These are phyloP conservation scores for Trichoderma sp. DNA, from an alignment of 2,329 filamentous ascomycete genomes.

Conservation along the genomic window DNA sequence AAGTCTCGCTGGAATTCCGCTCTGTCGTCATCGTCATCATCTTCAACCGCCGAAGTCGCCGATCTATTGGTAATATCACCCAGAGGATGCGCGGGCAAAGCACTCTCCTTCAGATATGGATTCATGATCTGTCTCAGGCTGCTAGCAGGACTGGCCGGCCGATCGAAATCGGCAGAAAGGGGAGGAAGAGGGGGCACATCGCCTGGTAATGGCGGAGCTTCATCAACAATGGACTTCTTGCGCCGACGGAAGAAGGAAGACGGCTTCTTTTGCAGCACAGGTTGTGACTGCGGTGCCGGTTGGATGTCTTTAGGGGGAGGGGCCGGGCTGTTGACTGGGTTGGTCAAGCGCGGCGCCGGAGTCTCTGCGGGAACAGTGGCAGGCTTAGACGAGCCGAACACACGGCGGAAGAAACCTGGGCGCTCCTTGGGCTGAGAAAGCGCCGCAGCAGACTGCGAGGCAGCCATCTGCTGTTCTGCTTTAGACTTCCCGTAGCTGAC, in stretches of 20 bases:
- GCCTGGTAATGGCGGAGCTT: slow-evolving; percentile 60
- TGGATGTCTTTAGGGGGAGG: slow-evolving; percentile 54
- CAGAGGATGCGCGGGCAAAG: slow-evolving; percentile 27
- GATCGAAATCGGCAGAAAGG: slow-evolving; percentile 38
- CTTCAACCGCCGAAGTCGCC: slow-evolving; percentile 20
- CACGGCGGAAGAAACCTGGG: slow-evolving; percentile 87
- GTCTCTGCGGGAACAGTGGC: slow-evolving; percentile 29
- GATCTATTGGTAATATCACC: slow-evolving; percentile 33
- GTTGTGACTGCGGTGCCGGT: slow-evolving; percentile 51
- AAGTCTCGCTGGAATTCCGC: slow-evolving; percentile 59
- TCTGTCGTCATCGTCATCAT: slow-evolving; percentile 34
- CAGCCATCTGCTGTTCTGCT: slow-evolving; percentile 48
- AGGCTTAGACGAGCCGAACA: slow-evolving; percentile 76
- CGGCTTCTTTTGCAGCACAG: slow-evolving; percentile 78
- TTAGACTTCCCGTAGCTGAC: slow-evolving; percentile 63
- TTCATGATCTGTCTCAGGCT: slow-evolving; percentile 86
- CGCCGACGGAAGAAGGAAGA: slow-evolving; percentile 92
- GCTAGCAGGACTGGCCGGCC: slow-evolving; percentile 66
- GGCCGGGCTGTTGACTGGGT: slow-evolving; percentile 46
- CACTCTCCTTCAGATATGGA: slow-evolving; percentile 64
- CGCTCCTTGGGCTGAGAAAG: slow-evolving; percentile 62
- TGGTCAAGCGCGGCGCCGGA: slow-evolving; percentile 36
- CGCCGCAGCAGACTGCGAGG: slow-evolving; percentile 40
- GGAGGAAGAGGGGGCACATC: slow-evolving; percentile 45
- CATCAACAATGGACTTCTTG: slow-evolving; percentile 84